phyloP scores from a whole-genome alignment of 208 protist genomes.

The Trypanosoma platydactyli region DNA sequence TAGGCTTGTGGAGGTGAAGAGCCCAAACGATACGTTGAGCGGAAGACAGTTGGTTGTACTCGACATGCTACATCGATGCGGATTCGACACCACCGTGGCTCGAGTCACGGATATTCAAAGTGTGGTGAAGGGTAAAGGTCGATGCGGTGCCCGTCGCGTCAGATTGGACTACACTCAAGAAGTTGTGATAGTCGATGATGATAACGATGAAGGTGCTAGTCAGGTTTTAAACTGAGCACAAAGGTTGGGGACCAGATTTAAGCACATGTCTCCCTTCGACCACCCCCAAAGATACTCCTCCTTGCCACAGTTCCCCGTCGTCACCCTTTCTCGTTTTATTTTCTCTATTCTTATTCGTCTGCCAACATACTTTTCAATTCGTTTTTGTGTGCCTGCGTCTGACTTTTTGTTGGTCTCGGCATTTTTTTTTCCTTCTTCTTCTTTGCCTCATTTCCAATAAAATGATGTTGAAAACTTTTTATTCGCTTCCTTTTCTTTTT shows the following conservation, averaged over 20 bases:
- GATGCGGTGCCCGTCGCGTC: neutral
- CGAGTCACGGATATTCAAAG: conserved; percentile 87
- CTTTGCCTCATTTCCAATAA: too few relatives aligned
- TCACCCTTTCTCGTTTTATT: conserved; percentile 1
- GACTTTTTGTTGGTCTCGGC: too few relatives aligned
- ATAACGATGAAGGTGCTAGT: neutral
- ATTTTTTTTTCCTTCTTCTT: conserved; percentile 29
- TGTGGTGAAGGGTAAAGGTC: neutral
- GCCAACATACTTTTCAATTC: too few relatives aligned
- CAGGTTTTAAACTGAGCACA: neutral
- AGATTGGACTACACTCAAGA: neutral
- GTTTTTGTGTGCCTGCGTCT: too few relatives aligned
- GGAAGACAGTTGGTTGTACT: conserved; percentile 66
- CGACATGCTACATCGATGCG: conserved; percentile 62
- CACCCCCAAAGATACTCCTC: too few relatives aligned
- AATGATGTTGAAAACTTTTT: too few relatives aligned
- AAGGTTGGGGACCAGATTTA: too few relatives aligned
- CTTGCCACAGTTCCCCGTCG: too few relatives aligned
- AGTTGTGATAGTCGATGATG: neutral
- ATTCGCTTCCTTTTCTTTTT: too few relatives aligned
- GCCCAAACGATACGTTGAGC: conserved; percentile 68
- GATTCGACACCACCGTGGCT: conserved; percentile 81
- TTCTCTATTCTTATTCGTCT: conserved; percentile 14
- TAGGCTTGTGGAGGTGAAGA: conserved; percentile 79
- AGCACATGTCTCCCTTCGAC: too few relatives aligned